These are phyloP conservation scores for Aspergillus tubingensis DNA, from an alignment of 2,329 filamentous ascomycete species.

Conservation along the genomic window DNA sequence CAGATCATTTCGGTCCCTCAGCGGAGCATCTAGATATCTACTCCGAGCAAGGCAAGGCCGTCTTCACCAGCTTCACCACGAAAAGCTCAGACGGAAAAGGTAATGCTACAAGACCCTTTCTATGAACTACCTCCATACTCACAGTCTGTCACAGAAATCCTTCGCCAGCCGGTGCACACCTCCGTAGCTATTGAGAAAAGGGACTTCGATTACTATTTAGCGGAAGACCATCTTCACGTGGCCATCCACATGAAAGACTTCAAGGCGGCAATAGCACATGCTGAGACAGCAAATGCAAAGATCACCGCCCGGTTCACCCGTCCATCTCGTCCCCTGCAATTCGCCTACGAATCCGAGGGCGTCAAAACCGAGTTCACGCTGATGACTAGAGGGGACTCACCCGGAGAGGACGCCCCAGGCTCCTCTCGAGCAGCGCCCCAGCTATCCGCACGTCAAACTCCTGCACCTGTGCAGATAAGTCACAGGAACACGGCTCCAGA, in stretches of 20 bases:
- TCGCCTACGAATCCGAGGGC: constrained; percentile 59
- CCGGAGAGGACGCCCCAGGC: constrained; percentile 36
- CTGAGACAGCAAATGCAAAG: constrained; percentile 57
- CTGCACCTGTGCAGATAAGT: constrained; percentile 30
- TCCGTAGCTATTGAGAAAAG: constrained; percentile 62
- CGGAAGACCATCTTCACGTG: constrained; percentile 62
- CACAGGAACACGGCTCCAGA: constrained; percentile 16
- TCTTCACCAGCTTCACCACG: constrained; percentile 68
- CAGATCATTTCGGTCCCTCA: constrained; percentile 65
- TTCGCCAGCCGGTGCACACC: constrained; percentile 66
- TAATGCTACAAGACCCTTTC: constrained; percentile 21
- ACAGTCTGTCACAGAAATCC: constrained; percentile 52
- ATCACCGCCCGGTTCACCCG: constrained; percentile 61
- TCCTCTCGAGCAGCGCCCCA: constrained; percentile 45
- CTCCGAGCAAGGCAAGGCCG: constrained; percentile 57
- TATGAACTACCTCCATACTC: constrained; percentile 8
- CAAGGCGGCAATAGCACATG: constrained; percentile 64
- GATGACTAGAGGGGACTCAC: constrained; percentile 64
- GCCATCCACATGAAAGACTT: constrained; percentile 67
- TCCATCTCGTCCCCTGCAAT: constrained; percentile 61
- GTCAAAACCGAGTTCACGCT: constrained; percentile 63
- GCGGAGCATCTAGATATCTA: constrained; percentile 66
- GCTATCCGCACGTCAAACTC: constrained; percentile 44
- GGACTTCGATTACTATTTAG: constrained; percentile 63
- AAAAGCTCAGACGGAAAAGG: constrained; percentile 64